These are phyloP conservation scores for Elsinoe necatrix DNA, from an alignment of 2,329 filamentous ascomycete genomes.

Conservation along the genomic window DNA sequence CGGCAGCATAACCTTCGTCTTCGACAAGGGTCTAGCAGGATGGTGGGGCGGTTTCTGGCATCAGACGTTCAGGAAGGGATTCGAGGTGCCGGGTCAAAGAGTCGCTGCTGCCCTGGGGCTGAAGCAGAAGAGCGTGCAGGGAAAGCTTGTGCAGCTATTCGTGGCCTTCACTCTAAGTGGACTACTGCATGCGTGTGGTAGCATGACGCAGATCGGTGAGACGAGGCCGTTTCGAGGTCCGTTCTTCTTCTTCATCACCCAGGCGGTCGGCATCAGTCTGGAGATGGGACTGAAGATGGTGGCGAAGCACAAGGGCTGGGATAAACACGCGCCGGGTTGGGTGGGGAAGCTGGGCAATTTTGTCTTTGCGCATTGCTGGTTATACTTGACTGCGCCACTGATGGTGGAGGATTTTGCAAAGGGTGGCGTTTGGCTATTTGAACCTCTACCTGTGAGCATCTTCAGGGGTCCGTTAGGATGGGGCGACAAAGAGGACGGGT, in stretches of 20 bases:
- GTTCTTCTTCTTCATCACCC: slow-evolving; percentile 63
- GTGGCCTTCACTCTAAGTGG: slow-evolving; percentile 60
- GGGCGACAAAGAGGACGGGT: slow-evolving; percentile 51
- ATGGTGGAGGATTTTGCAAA: slow-evolving; percentile 70
- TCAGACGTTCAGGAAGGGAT: slow-evolving; percentile 72
- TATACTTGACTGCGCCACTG: slow-evolving; percentile 55
- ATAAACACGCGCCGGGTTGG: slow-evolving; percentile 36
- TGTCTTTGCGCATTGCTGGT: slow-evolving; percentile 55
- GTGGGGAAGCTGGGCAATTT: slow-evolving; percentile 51
- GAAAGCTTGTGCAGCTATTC: slow-evolving; percentile 35
- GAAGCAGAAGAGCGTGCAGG: slow-evolving; percentile 29
- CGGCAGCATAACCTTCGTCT: slow-evolving; percentile 45
- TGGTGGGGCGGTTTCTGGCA: slow-evolving; percentile 90
- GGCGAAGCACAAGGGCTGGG: slow-evolving; percentile 30
- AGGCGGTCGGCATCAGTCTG: slow-evolving; percentile 55
- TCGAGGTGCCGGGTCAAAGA: slow-evolving; percentile 51
- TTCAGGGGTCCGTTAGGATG: slow-evolving; percentile 56
- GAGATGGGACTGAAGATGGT: slow-evolving; percentile 43
- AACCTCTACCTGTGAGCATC: slow-evolving; percentile 69
- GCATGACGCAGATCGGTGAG: slow-evolving; percentile 55
- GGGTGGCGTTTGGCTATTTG: slow-evolving; percentile 68
- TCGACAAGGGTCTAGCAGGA: slow-evolving; percentile 64
- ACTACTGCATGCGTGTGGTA: slow-evolving; percentile 62
- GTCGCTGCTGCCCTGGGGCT: slow-evolving; percentile 31
- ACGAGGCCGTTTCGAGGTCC: slow-evolving; percentile 46